phyloP scores from a whole-genome alignment of 441 rosid genomes.

The Pelargonium myrrhifolium region DNA sequence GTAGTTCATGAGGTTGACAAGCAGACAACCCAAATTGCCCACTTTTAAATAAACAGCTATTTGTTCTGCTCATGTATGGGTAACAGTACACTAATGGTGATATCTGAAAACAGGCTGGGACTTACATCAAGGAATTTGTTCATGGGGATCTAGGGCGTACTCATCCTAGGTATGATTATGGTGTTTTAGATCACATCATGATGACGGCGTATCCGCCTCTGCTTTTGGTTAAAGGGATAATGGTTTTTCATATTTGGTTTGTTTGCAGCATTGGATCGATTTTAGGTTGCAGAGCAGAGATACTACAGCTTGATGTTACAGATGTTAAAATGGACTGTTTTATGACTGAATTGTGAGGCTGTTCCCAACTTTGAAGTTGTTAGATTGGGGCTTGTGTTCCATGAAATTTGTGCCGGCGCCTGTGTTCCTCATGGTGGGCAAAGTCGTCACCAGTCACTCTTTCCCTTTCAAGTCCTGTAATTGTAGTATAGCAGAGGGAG shows the following conservation, averaged over 20 bases:
- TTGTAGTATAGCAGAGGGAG: no score
- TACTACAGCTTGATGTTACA: slow-evolving; percentile 84
- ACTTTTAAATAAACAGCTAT: no score
- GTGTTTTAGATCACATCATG: neutral
- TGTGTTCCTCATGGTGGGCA: no score
- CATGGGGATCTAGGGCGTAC: slow-evolving; percentile 99
- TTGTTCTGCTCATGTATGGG: neutral
- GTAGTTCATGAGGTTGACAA: no score
- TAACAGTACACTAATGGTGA: neutral
- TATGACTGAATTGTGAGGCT: slow-evolving; percentile 11
- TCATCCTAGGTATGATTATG: slow-evolving; percentile 54
- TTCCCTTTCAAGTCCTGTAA: no score
- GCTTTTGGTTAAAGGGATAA: neutral
- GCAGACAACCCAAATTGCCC: neutral
- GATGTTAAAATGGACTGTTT: slow-evolving; percentile 83
- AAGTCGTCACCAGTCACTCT: no score
- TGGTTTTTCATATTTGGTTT: neutral
- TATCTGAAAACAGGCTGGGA: slow-evolving; percentile 69
- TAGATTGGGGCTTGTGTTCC: no score
- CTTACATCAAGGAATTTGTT: slow-evolving; percentile 94
- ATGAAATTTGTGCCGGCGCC: no score
- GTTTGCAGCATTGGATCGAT: slow-evolving; percentile 74
- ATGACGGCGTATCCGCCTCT: neutral
- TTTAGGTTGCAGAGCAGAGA: slow-evolving; percentile 82
- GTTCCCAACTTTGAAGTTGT: no score